Percentiles rank a stretch among this genome's conserved stretches.
Conservation (phyloP, 2,329 filamentous ascomycete species). For the Cytospora mali region DNA sequence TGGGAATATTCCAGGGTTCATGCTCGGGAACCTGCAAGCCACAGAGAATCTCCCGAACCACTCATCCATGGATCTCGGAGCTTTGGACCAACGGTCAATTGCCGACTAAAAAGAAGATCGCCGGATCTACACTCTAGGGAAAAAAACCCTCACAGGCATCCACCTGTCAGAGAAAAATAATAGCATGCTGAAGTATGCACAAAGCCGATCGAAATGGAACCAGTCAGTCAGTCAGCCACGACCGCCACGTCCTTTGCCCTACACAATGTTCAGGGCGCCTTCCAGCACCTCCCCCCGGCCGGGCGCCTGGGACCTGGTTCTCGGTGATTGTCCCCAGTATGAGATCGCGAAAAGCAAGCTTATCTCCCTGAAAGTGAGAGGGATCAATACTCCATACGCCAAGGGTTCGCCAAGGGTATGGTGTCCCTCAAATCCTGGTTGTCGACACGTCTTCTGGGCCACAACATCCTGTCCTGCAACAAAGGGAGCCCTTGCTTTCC, state of each 20-base stretch:
- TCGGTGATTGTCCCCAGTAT: slow-evolving; percentile 9
- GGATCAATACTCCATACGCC: slow-evolving; percentile 7
- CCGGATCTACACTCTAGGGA: background rate
- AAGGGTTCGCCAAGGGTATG: slow-evolving; percentile 22
- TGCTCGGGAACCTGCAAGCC: background rate
- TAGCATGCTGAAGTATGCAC: background rate
- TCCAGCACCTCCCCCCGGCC: background rate
- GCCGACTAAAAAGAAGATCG: background rate
- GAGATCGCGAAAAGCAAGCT: slow-evolving; percentile 11
- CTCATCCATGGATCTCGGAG: background rate
- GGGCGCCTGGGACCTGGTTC: slow-evolving; percentile 3
- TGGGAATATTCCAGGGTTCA: background rate
- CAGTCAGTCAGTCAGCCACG: background rate
- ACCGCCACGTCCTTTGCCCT: background rate
- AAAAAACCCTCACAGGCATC: background rate
- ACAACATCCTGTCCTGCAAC: slow-evolving; percentile 4
- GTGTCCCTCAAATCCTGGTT: slow-evolving; percentile 5
- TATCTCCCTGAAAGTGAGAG: slow-evolving; percentile 23
- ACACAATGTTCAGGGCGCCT: background rate
- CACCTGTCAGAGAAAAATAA: background rate
- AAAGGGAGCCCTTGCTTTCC: background rate
- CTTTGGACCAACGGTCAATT: background rate
- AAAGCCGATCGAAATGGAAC: background rate
- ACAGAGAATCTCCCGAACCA: background rate
- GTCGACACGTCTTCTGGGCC: slow-evolving; percentile 5